Base-by-base conservation (phyloP, 306 rosid species). In the Arachis stenosperma region DNA sequence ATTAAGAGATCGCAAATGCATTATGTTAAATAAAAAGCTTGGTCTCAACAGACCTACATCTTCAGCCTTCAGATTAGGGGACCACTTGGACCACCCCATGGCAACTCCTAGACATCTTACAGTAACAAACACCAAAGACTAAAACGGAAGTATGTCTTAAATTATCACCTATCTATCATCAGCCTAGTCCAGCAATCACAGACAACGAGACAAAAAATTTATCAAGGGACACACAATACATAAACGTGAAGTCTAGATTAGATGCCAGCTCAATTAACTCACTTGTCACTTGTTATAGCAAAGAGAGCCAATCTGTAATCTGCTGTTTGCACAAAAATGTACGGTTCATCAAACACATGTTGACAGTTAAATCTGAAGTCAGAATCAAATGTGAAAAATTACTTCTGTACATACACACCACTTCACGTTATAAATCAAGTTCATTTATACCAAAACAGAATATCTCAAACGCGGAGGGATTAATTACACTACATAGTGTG, bases 1-100 rank as follows among this genome's bases (percentile, higher is more conserved):
- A 75, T 79, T 66, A 65, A 40, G 74, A 83, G 79, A 83, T 75
- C 70, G 61, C n/a, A 42, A 61, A 69, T 51, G 54, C 42, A 67
- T 67, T 15, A 67, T 9, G 68, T 60, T 13, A 50, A 50, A 65
- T 42, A 42, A 30, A 65, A 70, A 65, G 59, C 8, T 15, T 8
- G 51, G 65, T 55, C 75, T 55, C 75, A 74, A 58, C 67, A 82
- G 8, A 33, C 36, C 41, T 14, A 68, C 41, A 56, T 43, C 44
- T 57, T 72, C 30, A 6, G 17, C 71, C 58, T 43, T 53, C 17
- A 62, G 39, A 63, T 43, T 54, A 77, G 72, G 67, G 73, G 79
- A 72, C 85, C 74, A 77, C 79, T 54, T 40, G 62, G 62, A 58
- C 13, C 30, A 9, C 64, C 17, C 22, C 50, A 17, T 47, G 61